A percentile compares a stretch with the other conserved stretches of the same genome.
These are phyloP conservation scores for Rhynchosporium graminicola DNA, from an alignment of 2,329 filamentous ascomycete species.

Conservation along the genomic window DNA sequence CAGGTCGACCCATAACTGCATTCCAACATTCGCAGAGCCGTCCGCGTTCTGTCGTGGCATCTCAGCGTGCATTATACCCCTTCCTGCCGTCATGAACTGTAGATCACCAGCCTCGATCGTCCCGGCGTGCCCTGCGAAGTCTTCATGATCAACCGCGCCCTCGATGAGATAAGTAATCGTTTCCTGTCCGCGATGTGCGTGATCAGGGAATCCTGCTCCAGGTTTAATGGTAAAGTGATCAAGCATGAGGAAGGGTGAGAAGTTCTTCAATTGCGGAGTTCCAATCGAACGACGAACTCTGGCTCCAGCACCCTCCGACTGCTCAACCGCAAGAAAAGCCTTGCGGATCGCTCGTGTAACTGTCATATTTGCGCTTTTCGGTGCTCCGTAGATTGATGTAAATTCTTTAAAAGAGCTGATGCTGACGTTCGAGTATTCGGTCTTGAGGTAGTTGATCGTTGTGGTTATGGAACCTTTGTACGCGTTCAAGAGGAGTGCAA, in stretches of 20 bases:
- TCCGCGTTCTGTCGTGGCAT: conserved; percentile 83
- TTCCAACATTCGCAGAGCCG: conserved; percentile 75
- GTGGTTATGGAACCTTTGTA: conserved; percentile 34
- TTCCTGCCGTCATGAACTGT: conserved; percentile 96
- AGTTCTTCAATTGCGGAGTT: conserved; percentile 77
- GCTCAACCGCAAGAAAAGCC: conserved; percentile 80
- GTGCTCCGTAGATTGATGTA: conserved; percentile 25
- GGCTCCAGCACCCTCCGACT: conserved; percentile 85
- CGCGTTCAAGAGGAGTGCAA: conserved; percentile 36
- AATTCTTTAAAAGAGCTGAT: conserved; percentile 26
- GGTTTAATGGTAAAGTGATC: conserved; percentile 84
- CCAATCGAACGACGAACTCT: conserved; percentile 85
- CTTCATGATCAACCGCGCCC: conserved; percentile 87
- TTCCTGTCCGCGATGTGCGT: conserved; percentile 73
- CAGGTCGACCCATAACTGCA: conserved; percentile 96
- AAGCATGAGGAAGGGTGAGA: conserved; percentile 94
- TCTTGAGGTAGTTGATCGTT: conserved; percentile 26
- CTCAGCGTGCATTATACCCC: conserved; percentile 91
- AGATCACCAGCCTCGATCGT: conserved; percentile 86
- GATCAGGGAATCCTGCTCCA: conserved; percentile 88
- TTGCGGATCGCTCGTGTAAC: conserved; percentile 76
- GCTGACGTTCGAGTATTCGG: conserved; percentile 24
- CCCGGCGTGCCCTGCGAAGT: conserved; percentile 83
- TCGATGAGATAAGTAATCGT: conserved; percentile 83
- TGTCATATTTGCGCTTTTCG: conserved; percentile 54